Base-by-base conservation (phyloP, 495 filamentous ascomycete species). In the Penicillium robsamsonii region DNA sequence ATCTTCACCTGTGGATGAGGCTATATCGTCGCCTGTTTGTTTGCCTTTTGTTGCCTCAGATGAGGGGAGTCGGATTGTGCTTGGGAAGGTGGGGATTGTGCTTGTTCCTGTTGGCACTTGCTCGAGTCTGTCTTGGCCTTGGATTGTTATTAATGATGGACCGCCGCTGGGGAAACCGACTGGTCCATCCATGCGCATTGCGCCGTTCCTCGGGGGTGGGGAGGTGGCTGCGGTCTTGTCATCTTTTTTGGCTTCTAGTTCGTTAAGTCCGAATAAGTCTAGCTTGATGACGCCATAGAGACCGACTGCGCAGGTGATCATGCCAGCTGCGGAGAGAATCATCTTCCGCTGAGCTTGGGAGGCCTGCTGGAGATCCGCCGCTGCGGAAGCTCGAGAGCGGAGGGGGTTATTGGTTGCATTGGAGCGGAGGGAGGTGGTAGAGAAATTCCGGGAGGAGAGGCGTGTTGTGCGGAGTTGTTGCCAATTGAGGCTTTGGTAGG, bases 41-140 rank as follows among this genome's bases (percentile, higher is more conserved):
- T 79, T 73, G 24, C 67, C 70, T 38, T 63, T 60, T 35, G 64
- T 70, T 49, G 73, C 70, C 4, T 72, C 30, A 15, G 73, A 70
- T 8, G 73, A 54, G 2, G 86, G 81, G 1, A 96, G 74, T 35
- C 76, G 71, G 47, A 97, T 81, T 1, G 83, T 84, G 44, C 81
- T 78, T 0, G 94, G 93, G 69, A 97, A 96, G 41, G 81, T 79
- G 1, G 92, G 91, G 1, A 97, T 82, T 5, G 85, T 84, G 69
- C 83, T 88, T 53, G 89, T 94, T n/a, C 92, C 90, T 2, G 91
- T 95, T 3, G 81, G 72, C 0, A 95, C 86, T 42, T 90, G 75
- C 56, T 91, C 86, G 18, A 74, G 77, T 9, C 76, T 71, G 46
- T 84, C 79, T n/a, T 86, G 82, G 3, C 81, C 80, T 30, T 77